Conservation (phyloP, 2,329 filamentous ascomycete species). For the Arthroderma sp. region DNA sequence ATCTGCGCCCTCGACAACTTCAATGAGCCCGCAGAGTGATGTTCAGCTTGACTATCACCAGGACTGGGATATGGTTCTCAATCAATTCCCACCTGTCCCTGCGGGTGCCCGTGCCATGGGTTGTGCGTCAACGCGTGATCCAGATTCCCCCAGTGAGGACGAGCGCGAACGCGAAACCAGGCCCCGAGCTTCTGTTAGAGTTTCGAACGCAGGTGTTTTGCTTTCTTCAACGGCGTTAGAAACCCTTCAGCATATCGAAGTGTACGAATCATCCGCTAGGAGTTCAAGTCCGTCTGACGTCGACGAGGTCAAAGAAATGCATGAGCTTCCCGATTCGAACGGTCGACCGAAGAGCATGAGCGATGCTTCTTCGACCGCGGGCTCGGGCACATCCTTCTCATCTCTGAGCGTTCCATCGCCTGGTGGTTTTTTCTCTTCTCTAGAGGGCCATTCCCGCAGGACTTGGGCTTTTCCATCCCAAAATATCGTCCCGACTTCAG, state of each 20-base stretch:
- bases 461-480: slow-evolving; percentile 61
- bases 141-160: slow-evolving; percentile 1
- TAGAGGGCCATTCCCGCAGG: slow-evolving; percentile 60
- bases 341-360: slow-evolving; percentile 33
- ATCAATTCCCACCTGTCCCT: slow-evolving; percentile 29
- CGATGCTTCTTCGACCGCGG: slow-evolving; percentile 39
- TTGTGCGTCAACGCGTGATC: slow-evolving; percentile 12
- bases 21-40: slow-evolving; percentile 19
- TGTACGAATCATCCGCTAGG: slow-evolving; percentile 31
- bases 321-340: slow-evolving; percentile 41
- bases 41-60: slow-evolving; percentile 30
- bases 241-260: slow-evolving; percentile 61
- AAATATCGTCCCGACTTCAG: slow-evolving; percentile 60
- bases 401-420: slow-evolving; percentile 82
- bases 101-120: slow-evolving; percentile 13
- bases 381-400: slow-evolving; percentile 58
- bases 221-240: slow-evolving; percentile 70
- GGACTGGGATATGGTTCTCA: slow-evolving; percentile 46
- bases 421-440: slow-evolving; percentile 77
- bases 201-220: slow-evolving; percentile 43
- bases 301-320: slow-evolving; percentile 45
- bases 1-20: slow-evolving; percentile 15
- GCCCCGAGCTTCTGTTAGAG: slow-evolving; percentile 12
- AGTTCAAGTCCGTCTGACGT: slow-evolving; percentile 26
- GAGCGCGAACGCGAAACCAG: not conserved